phyloP scores from a whole-genome alignment of 2,329 filamentous ascomycete genomes.

The Colletotrichum limetticola region DNA sequence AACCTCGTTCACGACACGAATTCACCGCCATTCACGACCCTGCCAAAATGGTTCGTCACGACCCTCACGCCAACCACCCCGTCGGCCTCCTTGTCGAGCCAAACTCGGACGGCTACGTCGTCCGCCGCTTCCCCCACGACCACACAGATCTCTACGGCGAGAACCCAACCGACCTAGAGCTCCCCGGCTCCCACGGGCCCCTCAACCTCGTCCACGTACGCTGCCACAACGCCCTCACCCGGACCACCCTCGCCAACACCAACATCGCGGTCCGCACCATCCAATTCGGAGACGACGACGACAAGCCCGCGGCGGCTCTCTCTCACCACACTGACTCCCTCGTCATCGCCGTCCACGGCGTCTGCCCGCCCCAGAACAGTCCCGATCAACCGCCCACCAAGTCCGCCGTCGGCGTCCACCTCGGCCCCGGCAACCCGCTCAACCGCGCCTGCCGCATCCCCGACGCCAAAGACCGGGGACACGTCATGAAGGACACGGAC shows the following conservation, averaged over 20 bases:
- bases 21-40: neutral
- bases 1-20: neutral
- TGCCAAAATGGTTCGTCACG: neutral
- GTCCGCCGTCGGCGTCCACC: conserved; percentile 8
- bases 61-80: neutral
- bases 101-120: conserved; percentile 1
- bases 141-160: neutral
- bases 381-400: conserved; percentile 1
- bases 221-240: conserved; percentile 1
- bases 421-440: neutral
- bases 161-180: neutral
- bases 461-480: neutral
- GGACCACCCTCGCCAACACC: neutral
- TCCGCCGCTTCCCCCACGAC: conserved; percentile 12
- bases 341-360: conserved; percentile 8
- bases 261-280: too few relatives aligned
- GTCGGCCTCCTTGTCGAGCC: conserved; percentile 8
- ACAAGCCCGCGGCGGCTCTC: neutral
- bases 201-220: conserved; percentile 1
- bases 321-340: conserved; percentile 9
- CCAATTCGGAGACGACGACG: too few relatives aligned
- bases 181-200: neutral
- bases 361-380: conserved; percentile 3
- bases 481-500: conserved; percentile 10
- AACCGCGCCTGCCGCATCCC: conserved; percentile 10